Base-by-base conservation (phyloP, 208 protist species). In the Wallacemonas collosoma region DNA sequence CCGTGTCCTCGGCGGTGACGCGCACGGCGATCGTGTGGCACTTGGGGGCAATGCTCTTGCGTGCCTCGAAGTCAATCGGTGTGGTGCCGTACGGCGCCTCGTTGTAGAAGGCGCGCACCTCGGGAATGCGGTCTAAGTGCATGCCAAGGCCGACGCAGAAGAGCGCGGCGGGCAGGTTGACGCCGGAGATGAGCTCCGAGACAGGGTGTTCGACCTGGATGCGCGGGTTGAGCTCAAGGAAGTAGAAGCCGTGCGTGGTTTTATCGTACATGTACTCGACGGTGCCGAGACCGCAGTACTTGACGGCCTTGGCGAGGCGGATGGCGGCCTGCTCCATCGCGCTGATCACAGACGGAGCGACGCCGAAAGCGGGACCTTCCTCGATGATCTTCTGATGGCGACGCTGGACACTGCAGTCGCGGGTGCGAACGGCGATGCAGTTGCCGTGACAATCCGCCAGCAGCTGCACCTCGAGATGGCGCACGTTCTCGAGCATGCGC, bases 351-450 rank as follows among this genome's bases (percentile, higher is more conserved):
- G 90, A 78, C 8, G 80, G 79, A n/a, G 88, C 65, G 8, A 97
- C 95, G 12, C 86, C 87, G 62, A 94, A 86, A 0, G 93, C 95
- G 26, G 98, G 98, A 11, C 98, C 98, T 75, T 99, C 97, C 73
- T 99, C 98, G 74, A 99, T 98, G 72, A 99, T 98, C 82, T 99
- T 99, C 81, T 99, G 98, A 73, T 99, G 98, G 48, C 98, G 93
- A 35, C 98, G 88, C 84, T 99, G 98, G n/a, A 99, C 98, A 11
- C 97, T 99, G 88, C 98, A 99, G 85, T 99, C 98, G 48, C 98
- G 91, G 14, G 97, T 98, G 76, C 89, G 93, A 1, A 99, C 88
- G 14, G 97, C 85, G 47, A 89, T 97, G 71, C 89, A 97, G 72
- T 98, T 89, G 47, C 97, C 96, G 71, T 98, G 90, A 68, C 87